Conservation (phyloP, 1,139 yeast species). For the Kluyveromyces sp. region DNA sequence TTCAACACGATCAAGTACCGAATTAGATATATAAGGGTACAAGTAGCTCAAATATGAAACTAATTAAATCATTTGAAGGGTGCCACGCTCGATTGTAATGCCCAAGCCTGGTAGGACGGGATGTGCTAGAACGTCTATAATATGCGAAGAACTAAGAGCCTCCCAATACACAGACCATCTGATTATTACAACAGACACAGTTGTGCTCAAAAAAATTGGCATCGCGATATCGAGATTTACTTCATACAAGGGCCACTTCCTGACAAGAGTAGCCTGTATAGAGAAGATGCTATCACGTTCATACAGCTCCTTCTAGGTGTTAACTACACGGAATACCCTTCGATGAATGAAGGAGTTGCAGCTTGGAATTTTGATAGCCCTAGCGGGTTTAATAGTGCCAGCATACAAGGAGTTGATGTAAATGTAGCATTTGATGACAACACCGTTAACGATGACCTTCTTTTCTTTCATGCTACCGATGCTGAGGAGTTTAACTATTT, state of each 20-base stretch:
- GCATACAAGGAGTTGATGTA: background rate
- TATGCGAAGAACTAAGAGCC: background rate
- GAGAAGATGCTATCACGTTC: background rate
- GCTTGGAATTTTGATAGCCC: background rate
- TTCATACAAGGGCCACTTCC: background rate
- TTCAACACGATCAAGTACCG: too few species aligned
- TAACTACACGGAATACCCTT: background rate
- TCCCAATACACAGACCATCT: background rate
- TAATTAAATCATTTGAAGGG: too few species aligned
- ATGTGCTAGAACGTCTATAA: too few species aligned
- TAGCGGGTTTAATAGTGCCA: background rate
- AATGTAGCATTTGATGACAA: background rate
- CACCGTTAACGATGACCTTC: background rate
- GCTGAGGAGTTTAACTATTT: constrained; percentile 4
- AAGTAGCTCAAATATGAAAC: too few species aligned
- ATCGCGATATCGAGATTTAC: background rate
- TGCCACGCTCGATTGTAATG: too few species aligned
- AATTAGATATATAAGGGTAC: too few species aligned
- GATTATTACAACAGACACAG: background rate
- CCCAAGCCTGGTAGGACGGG: too few species aligned
- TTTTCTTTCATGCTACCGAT: background rate
- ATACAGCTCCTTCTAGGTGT: background rate
- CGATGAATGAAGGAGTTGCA: background rate
- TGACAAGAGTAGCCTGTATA: background rate
- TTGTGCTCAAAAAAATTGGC: background rate